phyloP scores from a whole-genome alignment of 1,139 yeast species.

The Kazachstania sp. region DNA sequence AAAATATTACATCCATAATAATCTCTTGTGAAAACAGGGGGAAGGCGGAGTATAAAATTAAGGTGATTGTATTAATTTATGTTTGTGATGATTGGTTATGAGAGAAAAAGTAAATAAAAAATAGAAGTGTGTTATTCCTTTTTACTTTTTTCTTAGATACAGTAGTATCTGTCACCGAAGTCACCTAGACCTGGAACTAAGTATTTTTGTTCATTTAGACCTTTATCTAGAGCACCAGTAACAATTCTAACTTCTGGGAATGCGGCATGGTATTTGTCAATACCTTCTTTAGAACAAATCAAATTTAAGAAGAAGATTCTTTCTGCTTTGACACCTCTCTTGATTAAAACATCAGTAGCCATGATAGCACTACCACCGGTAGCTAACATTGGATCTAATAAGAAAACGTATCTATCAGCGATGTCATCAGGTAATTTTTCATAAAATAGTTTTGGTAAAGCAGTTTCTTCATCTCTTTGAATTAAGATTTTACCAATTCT shows the following conservation, averaged over 20 bases:
- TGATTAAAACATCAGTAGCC: constrained; percentile 86
- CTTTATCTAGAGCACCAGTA: constrained; percentile 87
- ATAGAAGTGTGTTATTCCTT: not conserved
- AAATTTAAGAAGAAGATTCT: constrained; percentile 82
- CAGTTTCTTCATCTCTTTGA: constrained; percentile 94
- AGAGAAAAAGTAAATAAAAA: not conserved
- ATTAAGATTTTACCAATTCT: constrained; percentile 92
- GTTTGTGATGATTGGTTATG: not conserved
- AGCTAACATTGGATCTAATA: constrained; percentile 94
- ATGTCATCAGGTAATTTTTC: constrained; percentile 93
- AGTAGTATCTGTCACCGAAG: constrained; percentile 94
- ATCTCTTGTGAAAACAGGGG: too few species aligned
- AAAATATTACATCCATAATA: constrained; percentile 41
- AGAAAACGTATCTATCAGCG: constrained; percentile 74
- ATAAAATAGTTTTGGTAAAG: constrained; percentile 69
- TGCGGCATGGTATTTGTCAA: constrained; percentile 61
- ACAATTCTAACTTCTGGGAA: constrained; percentile 82
- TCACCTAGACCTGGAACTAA: constrained; percentile 95
- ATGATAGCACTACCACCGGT: constrained; percentile 97
- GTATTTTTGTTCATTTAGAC: constrained; percentile 73
- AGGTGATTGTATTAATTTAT: not conserved
- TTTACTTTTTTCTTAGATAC: constrained; percentile 44
- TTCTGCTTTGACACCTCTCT: constrained; percentile 80
- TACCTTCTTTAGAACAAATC: constrained; percentile 92
- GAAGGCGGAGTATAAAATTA: not conserved